phyloP scores from a whole-genome alignment of 2,329 filamentous ascomycete species.

The Apiospora aurea region DNA sequence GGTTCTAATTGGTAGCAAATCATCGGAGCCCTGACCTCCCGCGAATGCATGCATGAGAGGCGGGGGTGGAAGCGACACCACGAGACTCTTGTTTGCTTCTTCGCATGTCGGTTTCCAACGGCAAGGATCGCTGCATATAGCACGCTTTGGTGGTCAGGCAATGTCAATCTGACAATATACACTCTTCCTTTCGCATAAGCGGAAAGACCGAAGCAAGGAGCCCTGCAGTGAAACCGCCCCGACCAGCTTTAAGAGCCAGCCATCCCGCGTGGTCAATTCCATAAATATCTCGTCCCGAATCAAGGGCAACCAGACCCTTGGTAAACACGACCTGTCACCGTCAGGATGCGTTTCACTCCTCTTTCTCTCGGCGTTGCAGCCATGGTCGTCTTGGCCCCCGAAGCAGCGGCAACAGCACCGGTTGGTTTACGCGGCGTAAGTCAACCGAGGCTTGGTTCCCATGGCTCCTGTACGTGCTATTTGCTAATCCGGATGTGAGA shows the following conservation, averaged over 20 bases:
- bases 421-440: not conserved
- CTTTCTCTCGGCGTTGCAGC: not conserved
- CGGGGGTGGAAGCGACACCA: not conserved
- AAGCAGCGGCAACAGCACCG: not conserved
- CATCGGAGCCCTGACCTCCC: not conserved
- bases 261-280: conserved; percentile 2
- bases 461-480: no score
- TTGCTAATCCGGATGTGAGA: not conserved
- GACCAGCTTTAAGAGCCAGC: not conserved
- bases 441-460: not conserved
- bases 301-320: not conserved
- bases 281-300: conserved; percentile 15
- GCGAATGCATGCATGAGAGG: not conserved
- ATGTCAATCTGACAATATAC: not conserved
- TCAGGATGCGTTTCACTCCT: not conserved
- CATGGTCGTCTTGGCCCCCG: not conserved
- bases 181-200: not conserved
- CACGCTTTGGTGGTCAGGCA: no score
- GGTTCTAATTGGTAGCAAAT: not conserved
- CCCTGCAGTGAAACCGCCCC: not conserved
- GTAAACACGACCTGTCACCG: not conserved
- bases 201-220: not conserved
- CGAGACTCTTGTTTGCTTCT: not conserved
- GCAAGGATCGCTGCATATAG: no score
- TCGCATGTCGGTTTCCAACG: no score